Conservation (phyloP, 768 basidiomycete genomes). For the Panaeolus papilionaceus region DNA sequence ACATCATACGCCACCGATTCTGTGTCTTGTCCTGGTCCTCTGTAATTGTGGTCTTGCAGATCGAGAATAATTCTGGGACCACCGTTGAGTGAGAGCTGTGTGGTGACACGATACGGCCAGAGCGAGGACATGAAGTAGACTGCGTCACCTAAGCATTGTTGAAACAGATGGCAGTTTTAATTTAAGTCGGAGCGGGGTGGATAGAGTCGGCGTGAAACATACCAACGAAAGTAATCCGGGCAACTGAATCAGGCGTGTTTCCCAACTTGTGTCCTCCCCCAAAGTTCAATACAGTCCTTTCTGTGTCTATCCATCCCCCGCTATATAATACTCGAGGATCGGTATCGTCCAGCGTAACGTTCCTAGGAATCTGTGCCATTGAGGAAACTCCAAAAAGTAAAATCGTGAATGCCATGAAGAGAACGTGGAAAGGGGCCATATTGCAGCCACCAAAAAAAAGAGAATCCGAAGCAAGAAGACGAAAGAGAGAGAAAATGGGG, state of each 20-base stretch:
- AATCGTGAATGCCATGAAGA: not conserved
- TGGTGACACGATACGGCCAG: constrained; percentile 31
- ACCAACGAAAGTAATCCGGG: constrained; percentile 31
- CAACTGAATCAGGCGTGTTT: constrained; percentile 23
- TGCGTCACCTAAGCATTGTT: constrained; percentile 26
- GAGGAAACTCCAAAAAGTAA: not conserved
- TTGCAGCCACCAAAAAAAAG: constrained; percentile 8
- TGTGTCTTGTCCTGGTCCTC: not conserved
- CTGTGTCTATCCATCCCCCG: constrained; percentile 28
- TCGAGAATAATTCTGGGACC: constrained; percentile 17
- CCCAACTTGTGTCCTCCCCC: constrained; percentile 29
- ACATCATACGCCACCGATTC: not conserved
- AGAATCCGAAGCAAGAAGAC: not conserved
- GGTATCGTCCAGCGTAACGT: constrained; percentile 31
- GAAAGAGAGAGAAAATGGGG: not conserved
- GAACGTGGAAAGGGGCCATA: constrained; percentile 6
- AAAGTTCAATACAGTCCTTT: constrained; percentile 24
- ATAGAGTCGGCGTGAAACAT: not conserved
- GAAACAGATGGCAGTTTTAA: no score
- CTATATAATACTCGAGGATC: constrained; percentile 24
- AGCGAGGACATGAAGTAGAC: constrained; percentile 32
- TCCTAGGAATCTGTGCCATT: not conserved
- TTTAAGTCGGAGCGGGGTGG: not conserved
- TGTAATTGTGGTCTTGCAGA: constrained; percentile 25
- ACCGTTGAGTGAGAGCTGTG: constrained; percentile 30